Evolutionary conservation across 2,329 filamentous ascomycete species (phyloP), one percentile per base, ranked within the genome.

Genomic region (Clonostachys byssicola): DNA sequence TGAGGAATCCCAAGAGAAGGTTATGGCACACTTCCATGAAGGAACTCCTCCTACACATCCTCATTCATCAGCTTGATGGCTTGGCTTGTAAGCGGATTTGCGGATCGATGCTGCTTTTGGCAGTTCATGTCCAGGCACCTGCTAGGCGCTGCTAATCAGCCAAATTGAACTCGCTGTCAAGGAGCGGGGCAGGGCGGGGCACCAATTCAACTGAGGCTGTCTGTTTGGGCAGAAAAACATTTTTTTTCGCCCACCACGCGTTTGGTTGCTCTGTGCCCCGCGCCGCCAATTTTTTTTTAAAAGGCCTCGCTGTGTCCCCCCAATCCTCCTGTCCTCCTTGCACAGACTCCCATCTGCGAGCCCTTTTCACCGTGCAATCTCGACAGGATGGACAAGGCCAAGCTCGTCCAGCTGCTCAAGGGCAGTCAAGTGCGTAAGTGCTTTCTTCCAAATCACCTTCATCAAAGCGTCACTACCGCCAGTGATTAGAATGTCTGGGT

Each of bases 371-470:
- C 34, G 36, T 43, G 35, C 42, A 40, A 34, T 30, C 16, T 34
- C 49, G 50, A 58, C 52, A 62, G 48, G 49, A 72, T 72, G 69
- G 70, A 73, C 55, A 72, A 71, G 61, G 85, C 89, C 68, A 83
- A 88, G 72, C 91, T 96, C 66, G 80, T 94, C 57, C 80, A 87
- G 74, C 83, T 96, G 72, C 82, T 96, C 65, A 83, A 94, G 78
- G 86, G 88, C 72, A 85, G 92, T 60, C 81, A 95, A 71, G 84
- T 90, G 67, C 91, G 89, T 94, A 74, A 74, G 88, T 83, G 44
- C 49, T 51, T 47, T 45, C 47, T 42, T 45, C 50, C 47, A 44
- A 42, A 13, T 38, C 42, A 30, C 39, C n/a, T 14, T 13, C 7
- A 39, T n/a, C 43, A 16, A 13, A 16, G 42, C 49, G 45, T 46